Evolutionary conservation across 768 basidiomycete genomes (phyloP).

Genomic region (Agaricus subrufescens): DNA sequence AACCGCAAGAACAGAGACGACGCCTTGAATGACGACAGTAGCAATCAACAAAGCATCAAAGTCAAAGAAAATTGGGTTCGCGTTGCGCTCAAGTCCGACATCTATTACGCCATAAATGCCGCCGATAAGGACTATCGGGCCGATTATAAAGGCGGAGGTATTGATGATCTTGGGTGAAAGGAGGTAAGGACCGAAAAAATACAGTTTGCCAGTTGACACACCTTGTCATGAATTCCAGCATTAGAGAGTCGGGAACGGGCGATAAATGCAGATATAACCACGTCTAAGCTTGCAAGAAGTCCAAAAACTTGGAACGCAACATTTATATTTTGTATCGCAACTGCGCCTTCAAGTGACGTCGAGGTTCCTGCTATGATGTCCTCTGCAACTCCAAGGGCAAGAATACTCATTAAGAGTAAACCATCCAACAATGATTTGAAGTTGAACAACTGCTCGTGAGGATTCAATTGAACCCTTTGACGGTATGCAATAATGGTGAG

Average conservation of each 20-base stretch:
- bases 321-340: neutral
- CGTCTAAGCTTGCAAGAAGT: neutral
- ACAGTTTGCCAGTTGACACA: neutral
- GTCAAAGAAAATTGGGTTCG: too few relatives aligned
- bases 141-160: neutral
- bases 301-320: neutral
- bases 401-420: neutral
- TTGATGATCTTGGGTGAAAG: neutral
- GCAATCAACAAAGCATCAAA: neutral
- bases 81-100: neutral
- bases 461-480: conserved; percentile 1
- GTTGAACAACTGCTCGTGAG: neutral
- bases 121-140: neutral
- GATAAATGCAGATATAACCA: neutral
- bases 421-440: conserved; percentile 3
- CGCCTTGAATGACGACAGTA: neutral
- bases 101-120: neutral
- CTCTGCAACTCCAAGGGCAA: neutral
- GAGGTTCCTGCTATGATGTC: neutral
- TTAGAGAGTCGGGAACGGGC: neutral
- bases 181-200: neutral
- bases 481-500: conserved; percentile 5
- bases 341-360: neutral
- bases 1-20: neutral
- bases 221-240: neutral